Evolutionary conservation across 1,284 basidiomycete species (phyloP), one percentile per base, ranked within the genome.

Genomic region (Puccinia horiana): DNA sequence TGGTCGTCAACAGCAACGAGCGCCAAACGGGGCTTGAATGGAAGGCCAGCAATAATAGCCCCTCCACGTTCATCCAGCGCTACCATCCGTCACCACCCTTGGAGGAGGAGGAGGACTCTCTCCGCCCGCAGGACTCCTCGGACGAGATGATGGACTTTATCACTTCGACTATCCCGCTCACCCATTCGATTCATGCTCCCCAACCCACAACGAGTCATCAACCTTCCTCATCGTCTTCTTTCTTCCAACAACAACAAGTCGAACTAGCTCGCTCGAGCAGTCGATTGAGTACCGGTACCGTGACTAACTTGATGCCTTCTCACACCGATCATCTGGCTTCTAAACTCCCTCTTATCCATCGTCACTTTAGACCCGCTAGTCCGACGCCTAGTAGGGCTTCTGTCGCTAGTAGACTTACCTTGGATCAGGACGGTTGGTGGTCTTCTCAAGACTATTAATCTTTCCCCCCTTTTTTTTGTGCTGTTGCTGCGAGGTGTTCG

Each of bases 391-490:
- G 32, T 76, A 18, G 54, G 6, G 29, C 42, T 4, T 54, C 47
- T 26, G 42, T 56, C n/a, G 5, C 42, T 18, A 58, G 52, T 44
- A 37, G 35, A 26, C 20, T 61, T 14, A 61, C 65, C 14, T 18
- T 56, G 56, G 74, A 76, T 44, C 52, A 35, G 14, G 74, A 76
- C 32, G 74, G 74, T 4, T 76, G 74, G 74, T 76, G 74, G 74
- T 76, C 74, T 11, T 47, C 23, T 32, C 47, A 69, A 14, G 65
- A 69, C 65, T 69, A 69, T 26, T 69, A 42, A 37, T 8, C n/a
- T 6, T 42, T 67, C 63, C 18, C 23, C 5, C 12, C 23, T 32
- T 44, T 44, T 47, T 69, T 12, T 69, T 69, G 12, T 29, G 23
- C 1, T n/a, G n/a, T n/a, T n/a, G n/a, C n/a, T n/a, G n/a, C n/a